Percentiles rank a stretch among this genome's conserved stretches.
Evolutionary conservation across 2,329 filamentous ascomycete genomes (phyloP).

Genomic region (Cercospora beticola): DNA sequence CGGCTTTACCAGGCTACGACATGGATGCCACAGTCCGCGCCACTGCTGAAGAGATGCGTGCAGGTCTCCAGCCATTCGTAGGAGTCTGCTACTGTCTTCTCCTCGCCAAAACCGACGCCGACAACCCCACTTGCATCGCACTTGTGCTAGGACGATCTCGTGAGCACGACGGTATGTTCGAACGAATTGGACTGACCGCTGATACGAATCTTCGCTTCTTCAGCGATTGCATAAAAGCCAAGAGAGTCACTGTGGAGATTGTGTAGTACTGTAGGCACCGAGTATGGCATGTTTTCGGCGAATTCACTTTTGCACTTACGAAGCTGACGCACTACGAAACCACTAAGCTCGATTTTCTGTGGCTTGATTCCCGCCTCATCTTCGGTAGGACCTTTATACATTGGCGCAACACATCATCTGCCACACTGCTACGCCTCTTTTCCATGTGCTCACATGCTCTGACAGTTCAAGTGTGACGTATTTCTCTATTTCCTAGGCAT

Average conservation of each 20-base stretch:
- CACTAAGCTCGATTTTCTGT: not conserved
- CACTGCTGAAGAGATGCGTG: not conserved
- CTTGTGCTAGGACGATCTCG: not conserved
- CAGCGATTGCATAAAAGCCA: not conserved
- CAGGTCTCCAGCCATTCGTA: not conserved
- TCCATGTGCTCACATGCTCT: not conserved
- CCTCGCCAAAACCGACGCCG: not conserved
- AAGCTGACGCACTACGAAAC: slow-evolving; percentile 3
- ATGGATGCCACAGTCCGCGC: not conserved
- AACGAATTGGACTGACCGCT: not conserved
- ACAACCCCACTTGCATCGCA: not conserved
- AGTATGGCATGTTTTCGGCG: not conserved
- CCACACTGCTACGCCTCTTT: not conserved
- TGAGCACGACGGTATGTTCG: not conserved
- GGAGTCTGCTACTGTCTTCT: not conserved
- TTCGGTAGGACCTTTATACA: not conserved
- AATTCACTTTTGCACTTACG: slow-evolving; percentile 2
- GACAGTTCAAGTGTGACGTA: not conserved
- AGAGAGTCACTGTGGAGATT: slow-evolving; percentile 2
- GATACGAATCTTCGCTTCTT: not conserved
- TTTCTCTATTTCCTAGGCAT: not conserved
- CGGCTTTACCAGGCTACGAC: not conserved
- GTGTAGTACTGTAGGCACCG: not conserved
- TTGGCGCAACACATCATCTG: not conserved
- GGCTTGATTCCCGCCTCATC: slow-evolving; percentile 1